Base-by-base conservation (phyloP, 208 protist species). In the Leishmania aethiopica region DNA sequence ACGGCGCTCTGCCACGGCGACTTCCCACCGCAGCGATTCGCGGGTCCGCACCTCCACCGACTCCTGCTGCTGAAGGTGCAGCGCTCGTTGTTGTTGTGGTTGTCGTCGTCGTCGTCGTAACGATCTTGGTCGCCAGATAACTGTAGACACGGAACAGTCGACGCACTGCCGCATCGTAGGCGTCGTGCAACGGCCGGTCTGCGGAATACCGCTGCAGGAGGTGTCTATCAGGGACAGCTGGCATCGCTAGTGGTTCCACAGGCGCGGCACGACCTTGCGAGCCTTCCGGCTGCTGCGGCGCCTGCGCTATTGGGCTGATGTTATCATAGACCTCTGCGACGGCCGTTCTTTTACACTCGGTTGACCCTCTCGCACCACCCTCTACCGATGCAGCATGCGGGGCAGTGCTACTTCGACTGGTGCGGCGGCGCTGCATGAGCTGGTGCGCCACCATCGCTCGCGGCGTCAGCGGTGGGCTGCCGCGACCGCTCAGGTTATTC, bases 361-460 rank as follows among this genome's bases (percentile, higher is more conserved):
- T 40, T 28, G 49, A n/a, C n/a, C 45, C 19, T 35, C 55, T 32
- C 37, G 37, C 42, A n/a, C 47, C 62, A 19, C 62, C 45, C 28
- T 80, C 83, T 0, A 83, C 75, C 2, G 83, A 86, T 35, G 78
- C 22, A 37, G 77, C 67, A 71, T 86, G 83, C 28, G 83, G 83
- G 32, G 83, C 83, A 72, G 83, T 86, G 78, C 37, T 83, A 64
- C 83, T 86, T 32, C 78, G 72, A 45, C 83, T 86, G 15, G 78
- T 67, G 79, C 83, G 83, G 13, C 78, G 83, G 5, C 74, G 79
- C 66, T 86, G 83, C 83, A 86, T 86, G 40, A 86, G 83, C 40
- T 83, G 78, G 69, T 86, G 83, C n/a, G 83, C 83, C 35, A 49
- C 64, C 83, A 86, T 86, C 8, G 83, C 75, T 11, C 83, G 83